Conservation (phyloP, 257 asterid species). For the Nicotiana undulata region DNA sequence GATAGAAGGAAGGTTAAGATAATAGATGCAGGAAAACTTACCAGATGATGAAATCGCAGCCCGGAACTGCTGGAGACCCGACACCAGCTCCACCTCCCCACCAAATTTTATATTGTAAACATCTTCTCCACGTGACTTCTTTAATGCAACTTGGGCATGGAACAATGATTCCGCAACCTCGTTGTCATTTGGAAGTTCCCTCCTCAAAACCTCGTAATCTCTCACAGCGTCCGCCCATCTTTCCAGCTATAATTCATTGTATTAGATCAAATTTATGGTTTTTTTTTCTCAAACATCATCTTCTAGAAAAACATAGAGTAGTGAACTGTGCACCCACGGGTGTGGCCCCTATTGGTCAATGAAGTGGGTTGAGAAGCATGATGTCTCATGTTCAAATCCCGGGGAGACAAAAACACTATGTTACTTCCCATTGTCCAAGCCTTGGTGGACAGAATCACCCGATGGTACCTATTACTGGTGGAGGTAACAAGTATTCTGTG, state of each 20-base stretch:
- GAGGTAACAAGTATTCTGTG: too few species aligned
- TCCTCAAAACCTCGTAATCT: conserved; percentile 70
- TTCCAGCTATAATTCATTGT: conserved; percentile 61
- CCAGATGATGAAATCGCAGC: conserved; percentile 74
- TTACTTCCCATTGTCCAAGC: too few species aligned
- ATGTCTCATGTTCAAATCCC: too few species aligned
- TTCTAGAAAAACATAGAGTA: too few species aligned
- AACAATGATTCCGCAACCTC: conserved; percentile 76
- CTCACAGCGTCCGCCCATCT: conserved; percentile 80
- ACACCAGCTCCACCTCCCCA: conserved; percentile 66
- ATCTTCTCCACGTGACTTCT: conserved; percentile 75
- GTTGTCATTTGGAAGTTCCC: conserved; percentile 55
- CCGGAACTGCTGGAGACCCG: conserved; percentile 64
- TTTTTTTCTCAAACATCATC: background rate
- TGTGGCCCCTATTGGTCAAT: too few species aligned
- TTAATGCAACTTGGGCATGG: conserved; percentile 69
- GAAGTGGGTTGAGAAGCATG: too few species aligned
- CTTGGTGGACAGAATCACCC: too few species aligned
- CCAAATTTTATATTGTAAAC: conserved; percentile 73
- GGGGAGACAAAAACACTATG: too few species aligned
- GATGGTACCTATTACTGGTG: too few species aligned
- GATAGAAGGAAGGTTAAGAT: background rate
- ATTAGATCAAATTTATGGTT: conserved; percentile 45
- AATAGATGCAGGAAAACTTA: conserved; percentile 36
- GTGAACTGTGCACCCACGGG: too few species aligned